These are phyloP conservation scores for Escallonia rubra DNA, from an alignment of 129 eudicot genomes.

Conservation along the genomic window DNA sequence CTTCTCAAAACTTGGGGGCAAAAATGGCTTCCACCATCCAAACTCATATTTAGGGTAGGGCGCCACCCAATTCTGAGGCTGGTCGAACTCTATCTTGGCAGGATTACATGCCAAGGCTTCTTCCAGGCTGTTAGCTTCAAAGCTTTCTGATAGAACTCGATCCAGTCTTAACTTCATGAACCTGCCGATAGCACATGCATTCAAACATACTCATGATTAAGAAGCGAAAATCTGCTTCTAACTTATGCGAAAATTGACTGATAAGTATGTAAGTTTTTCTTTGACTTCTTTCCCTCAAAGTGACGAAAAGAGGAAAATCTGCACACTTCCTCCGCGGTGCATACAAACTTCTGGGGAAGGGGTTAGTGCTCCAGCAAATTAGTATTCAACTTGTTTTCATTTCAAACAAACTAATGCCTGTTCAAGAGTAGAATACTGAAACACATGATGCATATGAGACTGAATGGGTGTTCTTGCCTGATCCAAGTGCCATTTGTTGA, in stretches of 20 bases:
- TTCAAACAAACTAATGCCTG: not conserved
- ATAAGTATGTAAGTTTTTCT: no score
- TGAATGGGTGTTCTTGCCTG: slow-evolving; percentile 45
- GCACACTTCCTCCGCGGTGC: not conserved
- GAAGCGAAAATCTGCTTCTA: not conserved
- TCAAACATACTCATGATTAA: not conserved
- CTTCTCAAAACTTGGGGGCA: slow-evolving; percentile 46
- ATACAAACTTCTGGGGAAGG: not conserved
- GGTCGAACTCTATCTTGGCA: slow-evolving; percentile 61
- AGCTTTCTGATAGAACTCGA: slow-evolving; percentile 77
- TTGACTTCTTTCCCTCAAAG: no score
- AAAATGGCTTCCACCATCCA: slow-evolving; percentile 92
- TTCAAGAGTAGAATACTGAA: not conserved
- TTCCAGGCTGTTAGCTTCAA: slow-evolving; percentile 73
- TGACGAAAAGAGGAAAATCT: no score
- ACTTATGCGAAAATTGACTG: not conserved
- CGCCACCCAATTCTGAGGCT: slow-evolving; percentile 89
- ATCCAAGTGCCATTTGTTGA: slow-evolving; percentile 98
- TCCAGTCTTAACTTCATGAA: slow-evolving; percentile 90
- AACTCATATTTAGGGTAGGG: slow-evolving; percentile 81
- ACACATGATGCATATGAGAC: not conserved
- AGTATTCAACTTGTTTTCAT: not conserved
- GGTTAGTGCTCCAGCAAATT: not conserved
- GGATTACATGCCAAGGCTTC: slow-evolving; percentile 86
- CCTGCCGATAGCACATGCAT: slow-evolving; percentile 30